Evolutionary conservation across 1,284 basidiomycete genomes (phyloP).

Genomic region (Abortiporus biennis): DNA sequence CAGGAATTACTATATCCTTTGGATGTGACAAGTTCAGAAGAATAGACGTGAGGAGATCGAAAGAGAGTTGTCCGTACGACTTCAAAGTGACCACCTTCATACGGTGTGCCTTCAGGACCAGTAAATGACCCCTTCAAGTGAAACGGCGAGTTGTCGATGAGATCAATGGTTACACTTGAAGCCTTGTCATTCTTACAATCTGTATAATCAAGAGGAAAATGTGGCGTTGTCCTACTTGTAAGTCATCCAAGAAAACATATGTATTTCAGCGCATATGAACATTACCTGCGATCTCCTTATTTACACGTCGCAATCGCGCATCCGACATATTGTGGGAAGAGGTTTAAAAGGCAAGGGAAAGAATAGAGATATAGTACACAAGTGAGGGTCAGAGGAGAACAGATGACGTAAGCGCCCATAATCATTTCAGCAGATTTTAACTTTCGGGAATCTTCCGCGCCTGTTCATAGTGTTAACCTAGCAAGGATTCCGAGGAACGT

Average conservation of each 20-base stretch:
- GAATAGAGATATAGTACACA: too few relatives aligned
- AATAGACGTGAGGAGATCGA: constrained; percentile 1
- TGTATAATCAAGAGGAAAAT: constrained; percentile 20
- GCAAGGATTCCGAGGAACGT: too few relatives aligned
- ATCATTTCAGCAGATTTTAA: too few relatives aligned
- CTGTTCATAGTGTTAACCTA: too few relatives aligned
- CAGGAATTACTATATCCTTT: constrained; percentile 95
- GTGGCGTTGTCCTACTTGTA: not conserved
- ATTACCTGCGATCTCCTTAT: constrained; percentile 87
- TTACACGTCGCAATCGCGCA: constrained; percentile 82
- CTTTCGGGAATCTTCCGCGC: too few relatives aligned
- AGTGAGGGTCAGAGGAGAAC: too few relatives aligned
- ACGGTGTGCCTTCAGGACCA: constrained; percentile 93
- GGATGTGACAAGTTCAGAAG: constrained; percentile 3
- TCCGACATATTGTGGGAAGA: too few relatives aligned
- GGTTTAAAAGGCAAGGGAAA: too few relatives aligned
- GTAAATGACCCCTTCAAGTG: constrained; percentile 87
- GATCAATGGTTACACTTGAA: constrained; percentile 79
- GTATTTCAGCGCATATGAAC: constrained; percentile 5
- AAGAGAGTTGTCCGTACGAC: constrained; percentile 63
- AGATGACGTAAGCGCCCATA: too few relatives aligned
- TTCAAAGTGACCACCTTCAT: constrained; percentile 90
- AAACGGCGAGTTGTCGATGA: constrained; percentile 83
- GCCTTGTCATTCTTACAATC: constrained; percentile 94
- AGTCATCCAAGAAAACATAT: constrained; percentile 4